These are phyloP conservation scores for Pythium phragmitis DNA, from an alignment of 352 stramenopile genomes.

Conservation along the genomic window DNA sequence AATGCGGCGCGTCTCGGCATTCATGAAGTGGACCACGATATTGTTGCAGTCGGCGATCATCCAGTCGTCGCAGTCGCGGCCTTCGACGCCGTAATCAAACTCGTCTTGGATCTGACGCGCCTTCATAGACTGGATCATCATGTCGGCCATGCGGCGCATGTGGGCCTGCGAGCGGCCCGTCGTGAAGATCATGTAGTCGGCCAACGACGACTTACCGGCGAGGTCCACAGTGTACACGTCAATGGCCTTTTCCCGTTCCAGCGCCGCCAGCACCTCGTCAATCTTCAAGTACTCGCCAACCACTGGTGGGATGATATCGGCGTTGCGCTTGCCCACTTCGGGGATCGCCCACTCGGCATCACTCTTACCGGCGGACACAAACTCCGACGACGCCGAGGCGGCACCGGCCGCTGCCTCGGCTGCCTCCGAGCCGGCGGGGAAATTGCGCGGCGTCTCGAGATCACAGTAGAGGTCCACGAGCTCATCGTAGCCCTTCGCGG, in stretches of 20 bases:
- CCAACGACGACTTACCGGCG: conserved; percentile 74
- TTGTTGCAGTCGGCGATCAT: conserved; percentile 92
- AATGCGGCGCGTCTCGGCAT: conserved; percentile 69
- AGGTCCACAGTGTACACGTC: conserved; percentile 78
- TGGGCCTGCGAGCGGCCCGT: conserved; percentile 80
- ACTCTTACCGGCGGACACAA: conserved; percentile 5
- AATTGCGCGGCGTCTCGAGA: conserved; percentile 74
- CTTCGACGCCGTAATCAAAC: conserved; percentile 83
- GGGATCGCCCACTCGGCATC: conserved; percentile 62
- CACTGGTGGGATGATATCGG: conserved; percentile 71
- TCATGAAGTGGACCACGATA: conserved; percentile 89
- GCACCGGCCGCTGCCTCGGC: conserved; percentile 34
- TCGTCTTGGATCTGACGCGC: conserved; percentile 60
- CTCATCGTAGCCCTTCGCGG: conserved; percentile 81
- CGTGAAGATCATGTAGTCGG: conserved; percentile 89
- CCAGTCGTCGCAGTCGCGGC: conserved; percentile 90
- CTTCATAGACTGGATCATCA: conserved; percentile 87
- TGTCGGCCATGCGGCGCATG: conserved; percentile 87
- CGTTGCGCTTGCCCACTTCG: conserved; percentile 65
- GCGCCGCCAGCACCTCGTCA: conserved; percentile 60
- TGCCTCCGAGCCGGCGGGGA: conserved; percentile 34
- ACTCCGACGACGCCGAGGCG: conserved; percentile 2
- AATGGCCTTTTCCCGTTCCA: conserved; percentile 75
- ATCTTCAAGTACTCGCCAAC: conserved; percentile 66
- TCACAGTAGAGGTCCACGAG: conserved; percentile 81